Conservation (phyloP, 2,329 filamentous ascomycete genomes). For the Neophaeococcomyces aloes region DNA sequence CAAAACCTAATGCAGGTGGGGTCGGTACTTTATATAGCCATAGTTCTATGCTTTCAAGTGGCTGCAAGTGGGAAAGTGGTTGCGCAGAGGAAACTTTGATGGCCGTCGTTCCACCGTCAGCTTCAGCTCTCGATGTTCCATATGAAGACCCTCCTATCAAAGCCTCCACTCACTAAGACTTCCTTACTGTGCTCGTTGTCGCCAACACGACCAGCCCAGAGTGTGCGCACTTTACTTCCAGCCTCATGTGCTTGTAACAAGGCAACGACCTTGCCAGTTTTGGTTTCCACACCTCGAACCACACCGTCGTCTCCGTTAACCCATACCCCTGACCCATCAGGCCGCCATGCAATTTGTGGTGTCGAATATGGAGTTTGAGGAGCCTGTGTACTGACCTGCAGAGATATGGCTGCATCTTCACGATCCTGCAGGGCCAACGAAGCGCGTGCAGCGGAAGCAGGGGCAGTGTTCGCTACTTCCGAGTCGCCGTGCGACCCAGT, state of each 20-base stretch:
- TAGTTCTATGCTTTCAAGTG: too few relatives aligned
- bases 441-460: conserved; percentile 15
- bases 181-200: conserved; percentile 17
- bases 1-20: too few relatives aligned
- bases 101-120: too few relatives aligned
- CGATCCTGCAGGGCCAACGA: conserved; percentile 38
- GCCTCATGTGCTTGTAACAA: conserved; percentile 37
- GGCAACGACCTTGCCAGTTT: conserved; percentile 46
- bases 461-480: conserved; percentile 10
- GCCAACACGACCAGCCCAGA: conserved; percentile 44
- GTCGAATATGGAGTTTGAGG: conserved; percentile 57
- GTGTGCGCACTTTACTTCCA: conserved; percentile 48
- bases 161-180: conserved; percentile 52
- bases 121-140: conserved; percentile 35
- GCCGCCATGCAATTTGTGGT: conserved; percentile 51
- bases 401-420: conserved; percentile 49
- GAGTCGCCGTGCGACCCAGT: conserved; percentile 6
- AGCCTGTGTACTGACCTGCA: conserved; percentile 50
- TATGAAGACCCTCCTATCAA: conserved; percentile 51
- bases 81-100: too few relatives aligned
- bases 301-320: conserved; percentile 56
- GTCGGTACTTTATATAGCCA: too few relatives aligned
- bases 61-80: too few relatives aligned
- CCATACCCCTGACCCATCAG: conserved; percentile 51
- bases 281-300: conserved; percentile 49